A percentile compares a stretch with the other conserved stretches of the same genome.
Conservation (phyloP, 805 yeast species). For the Candida awuae region DNA sequence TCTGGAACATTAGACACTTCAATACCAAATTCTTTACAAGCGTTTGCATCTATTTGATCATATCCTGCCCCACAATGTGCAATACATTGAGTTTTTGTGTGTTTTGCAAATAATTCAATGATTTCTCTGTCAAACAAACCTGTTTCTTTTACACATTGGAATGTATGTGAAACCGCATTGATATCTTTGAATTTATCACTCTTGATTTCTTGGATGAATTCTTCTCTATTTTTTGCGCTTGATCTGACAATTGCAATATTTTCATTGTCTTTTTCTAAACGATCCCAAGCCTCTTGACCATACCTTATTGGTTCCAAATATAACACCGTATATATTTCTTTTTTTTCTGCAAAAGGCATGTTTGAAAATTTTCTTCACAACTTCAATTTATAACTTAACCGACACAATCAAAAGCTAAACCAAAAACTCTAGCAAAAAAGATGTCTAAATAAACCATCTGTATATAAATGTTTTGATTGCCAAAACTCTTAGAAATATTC, state of each 20-base stretch:
- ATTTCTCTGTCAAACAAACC: conserved; percentile 41
- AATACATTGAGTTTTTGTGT: conserved; percentile 33
- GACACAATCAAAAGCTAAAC: no score
- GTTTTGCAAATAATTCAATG: conserved; percentile 26
- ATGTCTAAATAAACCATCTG: no score
- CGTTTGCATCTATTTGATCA: conserved; percentile 41
- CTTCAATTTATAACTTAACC: no score
- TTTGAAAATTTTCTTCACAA: conserved; percentile 13
- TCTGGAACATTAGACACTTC: conserved; percentile 47
- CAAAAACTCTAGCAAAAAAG: no score
- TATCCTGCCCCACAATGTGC: conserved; percentile 53
- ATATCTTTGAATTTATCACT: conserved; percentile 31
- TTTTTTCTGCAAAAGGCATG: conserved; percentile 11
- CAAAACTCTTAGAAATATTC: no score
- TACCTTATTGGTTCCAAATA: conserved; percentile 54
- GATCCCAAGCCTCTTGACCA: conserved; percentile 58
- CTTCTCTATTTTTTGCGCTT: conserved; percentile 33
- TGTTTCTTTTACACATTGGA: conserved; percentile 30
- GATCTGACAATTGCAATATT: conserved; percentile 39
- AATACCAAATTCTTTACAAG: conserved; percentile 33
- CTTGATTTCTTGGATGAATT: conserved; percentile 33
- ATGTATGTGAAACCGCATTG: conserved; percentile 35
- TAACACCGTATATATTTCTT: conserved; percentile 49
- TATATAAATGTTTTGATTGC: no score
- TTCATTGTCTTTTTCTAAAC: conserved; percentile 20